Evolutionary conservation across 1,284 basidiomycete species (phyloP), one percentile per base, ranked within the genome.

Genomic region (Microbotryum violaceum): DNA sequence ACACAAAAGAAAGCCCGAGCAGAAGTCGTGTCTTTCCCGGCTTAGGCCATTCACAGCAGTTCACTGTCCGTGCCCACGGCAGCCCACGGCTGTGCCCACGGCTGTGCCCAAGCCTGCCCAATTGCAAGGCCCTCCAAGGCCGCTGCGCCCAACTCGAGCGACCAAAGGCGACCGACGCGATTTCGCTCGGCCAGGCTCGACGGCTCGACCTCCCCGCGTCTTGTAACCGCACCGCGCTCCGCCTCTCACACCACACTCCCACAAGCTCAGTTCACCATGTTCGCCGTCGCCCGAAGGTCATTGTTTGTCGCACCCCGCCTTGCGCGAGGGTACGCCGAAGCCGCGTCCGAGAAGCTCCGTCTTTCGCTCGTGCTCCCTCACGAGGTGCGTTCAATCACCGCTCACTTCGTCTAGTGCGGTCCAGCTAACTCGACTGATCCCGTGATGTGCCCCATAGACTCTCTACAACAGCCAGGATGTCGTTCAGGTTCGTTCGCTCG

Each of bases 311-410:
- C 47, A n/a, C 60, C 60, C 58, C 44, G 49, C 49, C 57, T 63
- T n/a, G 52, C 54, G 47, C 59, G 65, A 21, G 58, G 58, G 56
- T 96, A 96, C 77, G 92, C 92, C 60, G 91, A 92, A 74, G 86
- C 79, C 56, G 80, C 81, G 64, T 74, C 75, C 63, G 88, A 89
- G 76, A 94, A 91, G 81, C 85, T 93, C 68, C 87, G 84, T 71
- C 85, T 96, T 67, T 91, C 90, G 33, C 81, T 97, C 70, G 88
- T 88, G 66, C 84, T 96, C 63, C 92, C 93, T 63, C 91, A 96
- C 79, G 85, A 94, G 82, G 92, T 93, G 65, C 67, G 85, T 83
- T 49, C 18, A 21, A 6, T 25, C 23, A n/a, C 37, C 23, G 46
- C 29, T 16, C 42, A 42, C 37, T 18, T 42, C 16, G 12, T 42